A percentile compares a stretch with the other conserved stretches of the same genome.
Conservation (phyloP, 2,329 filamentous ascomycete species). For the Periconia sp. region DNA sequence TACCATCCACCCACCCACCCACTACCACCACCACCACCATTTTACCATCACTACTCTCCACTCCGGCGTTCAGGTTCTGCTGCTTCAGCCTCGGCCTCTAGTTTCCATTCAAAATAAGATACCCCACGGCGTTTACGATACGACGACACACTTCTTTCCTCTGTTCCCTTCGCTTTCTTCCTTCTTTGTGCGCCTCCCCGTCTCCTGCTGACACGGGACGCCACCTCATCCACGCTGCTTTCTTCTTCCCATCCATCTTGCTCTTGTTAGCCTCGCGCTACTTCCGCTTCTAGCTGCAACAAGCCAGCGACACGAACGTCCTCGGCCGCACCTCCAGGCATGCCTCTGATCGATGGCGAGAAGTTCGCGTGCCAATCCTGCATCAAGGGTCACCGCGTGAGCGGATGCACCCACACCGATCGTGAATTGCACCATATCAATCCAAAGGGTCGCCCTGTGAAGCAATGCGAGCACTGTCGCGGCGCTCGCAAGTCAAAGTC, state of each 20-base stretch:
- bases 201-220: constrained; percentile 14
- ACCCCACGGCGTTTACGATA: constrained; percentile 27
- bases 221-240: constrained; percentile 17
- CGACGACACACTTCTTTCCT: not conserved
- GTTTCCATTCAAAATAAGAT: constrained; percentile 34
- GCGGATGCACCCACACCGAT: constrained; percentile 95
- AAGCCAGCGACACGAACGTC: constrained; percentile 37
- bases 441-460: constrained; percentile 95
- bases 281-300: constrained; percentile 21
- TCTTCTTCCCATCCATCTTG: constrained; percentile 1
- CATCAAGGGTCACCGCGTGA: constrained; percentile 96
- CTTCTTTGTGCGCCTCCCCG: constrained; percentile 2
- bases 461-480: constrained; percentile 97
- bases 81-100: constrained; percentile 19
- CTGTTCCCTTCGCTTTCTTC: not conserved
- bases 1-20: constrained; percentile 9
- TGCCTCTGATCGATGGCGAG: constrained; percentile 70
- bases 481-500: constrained; percentile 93
- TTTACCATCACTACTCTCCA: constrained; percentile 27
- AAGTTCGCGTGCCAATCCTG: constrained; percentile 98
- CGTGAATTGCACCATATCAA: constrained; percentile 92
- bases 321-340: constrained; percentile 36
- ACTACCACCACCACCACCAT: constrained; percentile 8
- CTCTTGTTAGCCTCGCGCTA: constrained; percentile 5
- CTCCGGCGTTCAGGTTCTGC: constrained; percentile 42